Evolutionary conservation across 2,329 filamentous ascomycete genomes (phyloP), one percentile per base, ranked within the genome.

Genomic region (Ceratocystis alfenasii): DNA sequence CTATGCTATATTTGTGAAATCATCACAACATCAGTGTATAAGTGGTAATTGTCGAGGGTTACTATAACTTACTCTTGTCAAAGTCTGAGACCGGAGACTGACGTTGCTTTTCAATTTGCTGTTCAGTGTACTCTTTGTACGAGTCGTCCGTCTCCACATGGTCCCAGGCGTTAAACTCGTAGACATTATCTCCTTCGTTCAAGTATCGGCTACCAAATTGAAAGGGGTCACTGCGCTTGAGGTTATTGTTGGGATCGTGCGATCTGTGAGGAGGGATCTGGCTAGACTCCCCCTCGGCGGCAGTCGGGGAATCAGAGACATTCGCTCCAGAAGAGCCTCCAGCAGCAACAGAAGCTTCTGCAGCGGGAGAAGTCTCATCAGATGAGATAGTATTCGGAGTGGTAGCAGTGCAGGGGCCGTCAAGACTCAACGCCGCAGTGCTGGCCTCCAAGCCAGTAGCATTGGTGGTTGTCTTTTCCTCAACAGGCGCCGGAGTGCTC

Each of bases 161-260:
- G 75, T 99, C 94, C 94, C 94, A 99, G 46, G 94, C 94, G 76
- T 99, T 99, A 83, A 94, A 96, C 75, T 95, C 88, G 77, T 93
- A 99, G 72, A 95, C 89, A 74, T 97, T 83, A 77, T 96, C 92
- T 73, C 86, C 84, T 74, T 93, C 82, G 72, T 88, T 85, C 63
- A 99, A 84, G 72, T 83, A 89, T 68, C 93, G 89, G 61, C 89
- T 94, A 68, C 94, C 94, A 75, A 99, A 99, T 76, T 95, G 88
- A 76, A 97, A 99, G 20, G 94, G 94, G 73, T 96, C 91, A 73
- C 79, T 89, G 71, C 90, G 84, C 78, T 97, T 97, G 77, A 88
- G 80, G 75, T 91, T 94, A 75, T 87, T 77, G 69, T 78, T 72
- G 48, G 88, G 85, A 72, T 88, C 81, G 75, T 92, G 87, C 25